Evolutionary conservation across 371 early-diverging fungal species (phyloP), one percentile per base, ranked within the genome.

Genomic region (Mortierella sp.): DNA sequence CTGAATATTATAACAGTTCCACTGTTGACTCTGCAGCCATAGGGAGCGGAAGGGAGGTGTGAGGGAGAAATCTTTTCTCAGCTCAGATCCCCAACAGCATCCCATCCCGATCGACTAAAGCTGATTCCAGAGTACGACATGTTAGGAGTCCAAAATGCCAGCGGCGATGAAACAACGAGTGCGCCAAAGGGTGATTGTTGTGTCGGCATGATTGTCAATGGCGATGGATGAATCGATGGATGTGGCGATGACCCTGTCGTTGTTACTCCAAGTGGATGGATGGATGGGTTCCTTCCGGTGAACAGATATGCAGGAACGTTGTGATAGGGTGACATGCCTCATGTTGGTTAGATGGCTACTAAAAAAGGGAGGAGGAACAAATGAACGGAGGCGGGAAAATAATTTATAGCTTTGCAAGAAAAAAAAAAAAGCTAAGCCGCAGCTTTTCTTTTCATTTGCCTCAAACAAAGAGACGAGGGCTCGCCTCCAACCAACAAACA

Each of bases 321-420:
- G 55, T 26, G 13, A 10, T 55, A 50, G 19, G 64, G 78, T 72
- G 37, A 82, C 83, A 73, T 79, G 80, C 84, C 84, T 84, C 84
- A 84, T 84, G 74, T 77, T 84, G 76, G 73, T 73, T 72, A 80
- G 84, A 84, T 84, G 84, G 84, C 77, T 80, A 77, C 84, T 80
- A 77, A 82, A 82, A 82, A 84, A 78, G 81, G 84, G 81, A 80
- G 84, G 61, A 69, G 53, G 81, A 80, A 54, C 81, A 84, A 54
- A 48, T 5, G 43, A 40, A n/a, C n/a, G 16, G 11, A 19, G 24
- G 19, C 9, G 31, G 16, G 10, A 53, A 24, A 6, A 69, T 73
- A 51, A 50, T 71, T 78, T 82, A 74, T 82, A 43, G 16, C 21
- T 54, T 4, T 21, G 6, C 6, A 10, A 48, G n/a, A 54, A 73